These are phyloP conservation scores for Colletotrichum liaoningense DNA, from an alignment of 2,329 filamentous ascomycete species.

Conservation along the genomic window DNA sequence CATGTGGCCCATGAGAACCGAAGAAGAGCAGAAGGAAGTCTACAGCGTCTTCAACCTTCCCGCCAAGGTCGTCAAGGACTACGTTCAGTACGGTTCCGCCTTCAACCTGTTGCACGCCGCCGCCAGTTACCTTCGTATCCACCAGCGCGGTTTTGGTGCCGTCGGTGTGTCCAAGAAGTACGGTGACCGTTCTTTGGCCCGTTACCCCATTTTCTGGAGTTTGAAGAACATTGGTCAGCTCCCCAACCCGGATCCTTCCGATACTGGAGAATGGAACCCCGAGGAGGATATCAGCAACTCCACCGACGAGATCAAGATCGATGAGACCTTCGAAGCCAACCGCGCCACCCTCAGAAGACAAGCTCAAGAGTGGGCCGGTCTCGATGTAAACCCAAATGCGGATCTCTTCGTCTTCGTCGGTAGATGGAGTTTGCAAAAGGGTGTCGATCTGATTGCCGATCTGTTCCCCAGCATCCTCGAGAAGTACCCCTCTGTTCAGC, in stretches of 20 bases:
- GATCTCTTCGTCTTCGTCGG: slow-evolving; percentile 77
- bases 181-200: slow-evolving; percentile 72
- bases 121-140: slow-evolving; percentile 72
- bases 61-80: slow-evolving; percentile 65
- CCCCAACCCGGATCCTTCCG: slow-evolving; percentile 74
- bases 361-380: slow-evolving; percentile 75
- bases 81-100: slow-evolving; percentile 76
- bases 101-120: slow-evolving; percentile 78
- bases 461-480: slow-evolving; percentile 74
- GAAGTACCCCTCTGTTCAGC: slow-evolving; percentile 67
- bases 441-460: slow-evolving; percentile 75
- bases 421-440: slow-evolving; percentile 77
- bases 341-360: slow-evolving; percentile 67
- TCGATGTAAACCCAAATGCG: slow-evolving; percentile 70
- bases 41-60: slow-evolving; percentile 73
- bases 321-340: slow-evolving; percentile 64
- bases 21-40: slow-evolving; percentile 71
- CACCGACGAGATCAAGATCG: slow-evolving; percentile 60
- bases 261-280: slow-evolving; percentile 69
- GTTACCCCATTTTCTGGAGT: slow-evolving; percentile 78
- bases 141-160: slow-evolving; percentile 75
- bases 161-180: slow-evolving; percentile 78
- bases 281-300: slow-evolving; percentile 57
- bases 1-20: slow-evolving; percentile 74
- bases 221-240: slow-evolving; percentile 71